Evolutionary conservation across 805 yeast genomes (phyloP), one percentile per base, ranked within the genome.

Genomic region (Zygoascus biomembranicola): DNA sequence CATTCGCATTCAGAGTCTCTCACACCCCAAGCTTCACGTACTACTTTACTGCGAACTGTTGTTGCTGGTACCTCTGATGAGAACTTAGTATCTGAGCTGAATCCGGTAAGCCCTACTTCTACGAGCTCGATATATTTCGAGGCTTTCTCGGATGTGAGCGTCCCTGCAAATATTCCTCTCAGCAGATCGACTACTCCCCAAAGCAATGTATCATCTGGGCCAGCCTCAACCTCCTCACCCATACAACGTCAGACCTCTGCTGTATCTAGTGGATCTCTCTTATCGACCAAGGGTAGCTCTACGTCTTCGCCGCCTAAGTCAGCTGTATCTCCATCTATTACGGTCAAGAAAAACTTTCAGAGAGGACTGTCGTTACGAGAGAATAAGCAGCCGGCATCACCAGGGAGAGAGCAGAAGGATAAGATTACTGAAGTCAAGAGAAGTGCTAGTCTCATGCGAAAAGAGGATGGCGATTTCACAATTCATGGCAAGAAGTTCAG

Each of bases 401-500:
- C 39, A 5, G 16, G 14, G 11, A 46, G 20, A 32, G 49, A 46
- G 5, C 20, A 31, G 8, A 32, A 9, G 20, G 49, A 31, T 8
- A 32, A 32, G 3, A 20, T 8, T 14, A 16, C 47, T 9, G 55
- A 52, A 19, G 44, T 60, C 20, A 52, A 62, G 45, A 50, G 65
- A 26, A 54, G 61, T 20, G 53, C 60, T 3, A 59, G 63, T 19
- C 49, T 62, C 31, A 47, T 63, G 51, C 49, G 66, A 45, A 59
- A 63, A 19, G 55, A 50, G 23, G 45, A 57, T 14, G 62, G 61
- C n/a, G 60, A 61, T 37, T 64, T 65, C 47, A 62, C 63, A 1
- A 52, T 66, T 16, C 58, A 60, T 23, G 69, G 69, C n/a, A 61
- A 61, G 53, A 63, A 60, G 47, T 66, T 65, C 53, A 56, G 65